These are phyloP conservation scores for Calonectria pteridis DNA, from an alignment of 2,329 filamentous ascomycete species.

Conservation along the genomic window DNA sequence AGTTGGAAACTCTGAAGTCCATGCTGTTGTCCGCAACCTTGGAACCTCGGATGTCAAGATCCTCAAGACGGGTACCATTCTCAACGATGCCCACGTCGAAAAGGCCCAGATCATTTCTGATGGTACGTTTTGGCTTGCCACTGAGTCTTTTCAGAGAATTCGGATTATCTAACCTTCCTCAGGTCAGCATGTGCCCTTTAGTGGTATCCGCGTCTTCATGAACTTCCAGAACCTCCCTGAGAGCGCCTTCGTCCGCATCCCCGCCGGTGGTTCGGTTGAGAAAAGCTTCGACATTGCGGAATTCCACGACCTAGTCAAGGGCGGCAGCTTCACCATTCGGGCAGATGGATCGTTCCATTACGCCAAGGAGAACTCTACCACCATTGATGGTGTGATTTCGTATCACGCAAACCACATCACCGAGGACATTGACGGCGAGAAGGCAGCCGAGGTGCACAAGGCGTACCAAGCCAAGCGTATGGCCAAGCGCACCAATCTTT, in stretches of 20 bases:
- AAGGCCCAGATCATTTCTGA: not conserved
- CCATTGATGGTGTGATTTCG: constrained; percentile 60
- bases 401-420: constrained; percentile 68
- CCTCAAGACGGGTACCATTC: not conserved
- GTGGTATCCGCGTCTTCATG: constrained; percentile 62
- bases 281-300: constrained; percentile 63
- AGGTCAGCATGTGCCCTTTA: constrained; percentile 52
- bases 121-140: not conserved
- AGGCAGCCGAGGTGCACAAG: constrained; percentile 61
- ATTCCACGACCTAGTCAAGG: constrained; percentile 58
- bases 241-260: constrained; percentile 60
- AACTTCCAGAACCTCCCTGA: constrained; percentile 54
- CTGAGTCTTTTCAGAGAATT: too few species aligned
- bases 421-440: constrained; percentile 65
- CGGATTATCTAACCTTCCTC: not conserved
- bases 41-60: not conserved
- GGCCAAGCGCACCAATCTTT: constrained; percentile 51
- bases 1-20: not conserved
- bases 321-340: constrained; percentile 65
- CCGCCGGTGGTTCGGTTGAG: constrained; percentile 58
- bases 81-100: not conserved
- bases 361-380: constrained; percentile 61
- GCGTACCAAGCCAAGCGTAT: constrained; percentile 54
- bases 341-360: constrained; percentile 65
- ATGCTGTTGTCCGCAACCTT: not conserved